Evolutionary conservation across 306 rosid species (phyloP), one percentile per base, ranked within the genome.

Genomic region (Medicago arabica): DNA sequence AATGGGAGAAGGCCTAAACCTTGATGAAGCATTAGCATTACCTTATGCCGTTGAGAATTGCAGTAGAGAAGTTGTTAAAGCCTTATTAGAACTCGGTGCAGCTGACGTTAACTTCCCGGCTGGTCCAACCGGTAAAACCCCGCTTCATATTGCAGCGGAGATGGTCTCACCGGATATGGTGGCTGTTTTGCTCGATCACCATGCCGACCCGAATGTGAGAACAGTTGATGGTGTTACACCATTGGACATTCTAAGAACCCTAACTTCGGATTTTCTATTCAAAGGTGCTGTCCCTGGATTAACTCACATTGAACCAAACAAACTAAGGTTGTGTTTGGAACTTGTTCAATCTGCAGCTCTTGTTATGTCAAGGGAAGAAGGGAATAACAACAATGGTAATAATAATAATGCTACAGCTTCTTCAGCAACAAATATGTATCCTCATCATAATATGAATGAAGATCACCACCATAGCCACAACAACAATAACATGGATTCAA

Each of bases 121-220:
- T 0, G 99, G 99, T 0, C 98, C 92, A 0, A 87, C 87, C 0
- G 97, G 98, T 9, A 96, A 89, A 65, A 89, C 98, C 18, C 97
- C 99, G 0, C 91, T 96, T 0, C 99, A 96, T 55, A 80, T 89
- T 6, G 98, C 98, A 0, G 88, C 98, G 0, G 99, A 96, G 67
- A 90, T 96, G 97, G 98, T 96, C 9, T 96, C 99, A 0, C 96
- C 99, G 0, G 99, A 96, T 81, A 96, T 96, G 99, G 99, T 96
- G 31, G 96, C 99, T 0, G 99, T 96, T 0, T 85, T 96, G 1
- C 98, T 96, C 0, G 99, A 96, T 82, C 99, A 96, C 92, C 99
- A 96, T 61, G 99, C 99, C 0, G 99, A 96, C 25, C 99, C 99
- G 0, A 96, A 93, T 36, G 95, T 92, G 4, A 78, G 99, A 9